Base-by-base conservation (phyloP, 495 filamentous ascomycete species). In the Tuber melanosporum region DNA sequence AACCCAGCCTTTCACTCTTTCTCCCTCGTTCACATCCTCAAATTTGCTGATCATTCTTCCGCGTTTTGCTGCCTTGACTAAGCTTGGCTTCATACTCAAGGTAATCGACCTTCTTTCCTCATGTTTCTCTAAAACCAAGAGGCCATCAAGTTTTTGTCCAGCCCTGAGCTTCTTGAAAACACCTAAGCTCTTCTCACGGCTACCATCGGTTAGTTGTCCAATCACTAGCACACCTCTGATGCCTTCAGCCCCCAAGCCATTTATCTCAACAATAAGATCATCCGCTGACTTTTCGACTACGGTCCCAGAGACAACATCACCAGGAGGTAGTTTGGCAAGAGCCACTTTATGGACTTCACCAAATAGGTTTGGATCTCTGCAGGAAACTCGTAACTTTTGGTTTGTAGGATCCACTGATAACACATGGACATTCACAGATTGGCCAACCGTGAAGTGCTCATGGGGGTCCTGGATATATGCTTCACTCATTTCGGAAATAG, bases 401-500 rank as follows among this genome's bases (percentile, higher is more conserved):
- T 88, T 88, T 71, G 91, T 87, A 0, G 89, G 84, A 84, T 97
- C 91, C 49, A 98, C 90, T 77, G 91, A 92, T 66, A 95, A 79
- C 36, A 95, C 90, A 79, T 92, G 91, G 46, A 97, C 92, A 84
- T 89, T 97, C 77, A 99, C 91, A 26, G 95, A 94, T 83, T 99
- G 95, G 2, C 96, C 95, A 12, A 89, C 85, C 46, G 91, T 89
- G 85, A 99, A 99, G 83, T 99, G 94, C 81, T 95, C 89, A 69
- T 88, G 89, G 10, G 94, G 93, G 82, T 97, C 92, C 80, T 92
- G 89, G 79, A 99, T 97, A 84, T 91, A 98, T 20, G 94, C 92
- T 82, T 98, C 96, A 83, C 94, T 97, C 96, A 99, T 98, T 83
- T 99, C 95, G 4, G 92, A 92, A 3, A 96, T 90, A 1, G 95